These are phyloP conservation scores for Antrodiella citrinella DNA, from an alignment of 768 basidiomycete genomes.

Conservation along the genomic window DNA sequence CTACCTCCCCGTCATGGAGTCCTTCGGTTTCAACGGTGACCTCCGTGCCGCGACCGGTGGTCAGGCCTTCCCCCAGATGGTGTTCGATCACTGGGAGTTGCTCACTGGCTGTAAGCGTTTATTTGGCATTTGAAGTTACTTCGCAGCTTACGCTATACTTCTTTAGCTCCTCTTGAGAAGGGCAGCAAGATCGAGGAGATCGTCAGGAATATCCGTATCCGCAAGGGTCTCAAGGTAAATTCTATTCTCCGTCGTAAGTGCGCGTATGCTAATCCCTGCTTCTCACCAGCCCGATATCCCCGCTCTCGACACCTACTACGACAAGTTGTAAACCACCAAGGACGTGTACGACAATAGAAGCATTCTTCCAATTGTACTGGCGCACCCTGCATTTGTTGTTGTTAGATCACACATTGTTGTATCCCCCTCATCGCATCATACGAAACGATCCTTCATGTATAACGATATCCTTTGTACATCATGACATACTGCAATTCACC, in stretches of 20 bases:
- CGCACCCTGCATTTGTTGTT: slow-evolving; percentile 11
- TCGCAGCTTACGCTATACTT: background rate
- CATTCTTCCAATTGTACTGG: slow-evolving; percentile 15
- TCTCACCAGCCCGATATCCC: slow-evolving; percentile 85
- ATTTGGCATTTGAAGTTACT: background rate
- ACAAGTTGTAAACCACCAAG: slow-evolving; percentile 44
- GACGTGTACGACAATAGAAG: slow-evolving; percentile 18
- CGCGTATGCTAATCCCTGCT: background rate
- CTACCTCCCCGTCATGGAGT: slow-evolving; percentile 85
- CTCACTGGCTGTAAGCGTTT: slow-evolving; percentile 65
- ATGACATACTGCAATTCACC: too few species aligned
- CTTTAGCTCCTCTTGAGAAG: slow-evolving; percentile 72
- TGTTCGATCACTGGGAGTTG: slow-evolving; percentile 89
- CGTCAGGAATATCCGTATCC: slow-evolving; percentile 70
- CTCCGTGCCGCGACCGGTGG: slow-evolving; percentile 88
- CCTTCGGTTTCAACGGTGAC: slow-evolving; percentile 97
- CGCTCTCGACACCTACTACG: slow-evolving; percentile 83
- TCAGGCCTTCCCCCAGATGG: slow-evolving; percentile 96
- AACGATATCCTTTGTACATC: slow-evolving; percentile 10
- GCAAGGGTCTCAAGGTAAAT: slow-evolving; percentile 91
- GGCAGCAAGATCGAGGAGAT: slow-evolving; percentile 87
- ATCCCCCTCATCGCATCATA: slow-evolving; percentile 9
- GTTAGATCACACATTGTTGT: slow-evolving; percentile 14
- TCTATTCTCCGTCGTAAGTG: background rate
- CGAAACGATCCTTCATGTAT: slow-evolving; percentile 15